Percentiles rank a stretch among this genome's conserved stretches.
Evolutionary conservation across 2,329 filamentous ascomycete genomes (phyloP).

Genomic region (Penicillium occitanis): DNA sequence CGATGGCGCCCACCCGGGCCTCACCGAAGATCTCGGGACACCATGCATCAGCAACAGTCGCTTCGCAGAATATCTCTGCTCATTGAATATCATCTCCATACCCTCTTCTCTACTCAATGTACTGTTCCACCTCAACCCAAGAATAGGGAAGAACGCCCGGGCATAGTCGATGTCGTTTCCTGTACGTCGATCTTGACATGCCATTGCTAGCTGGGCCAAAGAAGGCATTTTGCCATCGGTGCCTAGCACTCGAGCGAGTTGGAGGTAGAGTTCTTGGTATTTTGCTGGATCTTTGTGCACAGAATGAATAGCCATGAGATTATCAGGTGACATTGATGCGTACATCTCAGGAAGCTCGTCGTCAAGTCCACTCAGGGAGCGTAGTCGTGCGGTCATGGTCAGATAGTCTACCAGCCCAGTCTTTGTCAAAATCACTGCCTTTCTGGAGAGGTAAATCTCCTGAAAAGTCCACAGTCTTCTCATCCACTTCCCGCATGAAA

Average conservation of each 20-base stretch:
- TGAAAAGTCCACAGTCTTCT: conserved; percentile 11
- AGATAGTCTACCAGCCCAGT: conserved; percentile 1
- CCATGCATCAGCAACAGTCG: conserved; percentile 10
- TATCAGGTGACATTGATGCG: not conserved
- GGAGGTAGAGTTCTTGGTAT: not conserved
- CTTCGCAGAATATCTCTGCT: not conserved
- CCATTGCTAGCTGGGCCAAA: not conserved
- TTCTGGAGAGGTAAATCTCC: conserved; percentile 7
- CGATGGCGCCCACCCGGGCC: conserved; percentile 8
- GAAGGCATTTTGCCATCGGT: conserved; percentile 6
- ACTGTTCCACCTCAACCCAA: conserved; percentile 1
- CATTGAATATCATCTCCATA: conserved; percentile 1
- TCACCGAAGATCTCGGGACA: not conserved
- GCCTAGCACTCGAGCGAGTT: not conserved
- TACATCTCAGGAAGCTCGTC: not conserved
- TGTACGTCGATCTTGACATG: not conserved
- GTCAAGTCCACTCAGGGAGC: not conserved
- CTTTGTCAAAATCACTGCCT: not conserved
- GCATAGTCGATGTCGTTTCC: conserved; percentile 14
- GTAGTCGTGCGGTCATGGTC: not conserved
- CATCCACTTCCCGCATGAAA: conserved; percentile 12
- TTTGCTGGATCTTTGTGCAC: not conserved
- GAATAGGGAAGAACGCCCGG: conserved; percentile 8
- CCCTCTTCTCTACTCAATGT: conserved; percentile 9
- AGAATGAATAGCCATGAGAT: not conserved